Base-by-base conservation (phyloP, 2,329 filamentous ascomycete genomes). In the Aulographum hederae region DNA sequence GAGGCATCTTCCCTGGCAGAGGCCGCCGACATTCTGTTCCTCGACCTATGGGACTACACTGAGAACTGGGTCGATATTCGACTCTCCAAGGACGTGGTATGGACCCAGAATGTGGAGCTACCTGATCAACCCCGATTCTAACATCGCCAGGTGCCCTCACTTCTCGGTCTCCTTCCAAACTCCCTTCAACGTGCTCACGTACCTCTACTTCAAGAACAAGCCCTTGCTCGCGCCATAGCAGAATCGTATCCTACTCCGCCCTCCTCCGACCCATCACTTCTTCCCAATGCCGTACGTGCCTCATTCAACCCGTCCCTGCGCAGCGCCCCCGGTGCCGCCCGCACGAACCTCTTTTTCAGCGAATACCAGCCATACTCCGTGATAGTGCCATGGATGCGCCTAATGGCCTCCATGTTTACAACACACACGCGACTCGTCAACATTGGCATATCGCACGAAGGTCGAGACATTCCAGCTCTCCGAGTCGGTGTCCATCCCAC, bases 31-130 rank as follows among this genome's bases (percentile, higher is more conserved):
- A 69, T 72, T 13, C 65, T 94, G 16, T 77, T 89, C 43, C 61
- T 95, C 26, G 89, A 98, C 47, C 69, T 95, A 2, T 98, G 89
- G 89, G 76, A 80, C 15, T 82, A 79, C 42, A 78, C 75, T 4
- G 62, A 73, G 13, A 68, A 80, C 37, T 89, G 78, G 61, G 79
- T 89, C 17, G 89, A 98, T 50, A 74, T 95, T 32, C 67, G 81
- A 26, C 54, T 95, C 31, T 68, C 75, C 32, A 72, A 78, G 47
- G 71, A 81, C 42, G 73, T 81, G 41, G 70, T 93, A 47, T 43
- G 63, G 56, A 26, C n/a, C 32, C 18, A 10, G 8, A 8, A 17
- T 10, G 26, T 14, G 12, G n/a, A 37, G 25, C 37, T 34, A 32
- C 16, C 18, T 8, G n/a, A 6, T 6, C 6, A 14, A 8, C 6